Evolutionary conservation across 768 basidiomycete species (phyloP).

Genomic region (Amanita pallidorosea): DNA sequence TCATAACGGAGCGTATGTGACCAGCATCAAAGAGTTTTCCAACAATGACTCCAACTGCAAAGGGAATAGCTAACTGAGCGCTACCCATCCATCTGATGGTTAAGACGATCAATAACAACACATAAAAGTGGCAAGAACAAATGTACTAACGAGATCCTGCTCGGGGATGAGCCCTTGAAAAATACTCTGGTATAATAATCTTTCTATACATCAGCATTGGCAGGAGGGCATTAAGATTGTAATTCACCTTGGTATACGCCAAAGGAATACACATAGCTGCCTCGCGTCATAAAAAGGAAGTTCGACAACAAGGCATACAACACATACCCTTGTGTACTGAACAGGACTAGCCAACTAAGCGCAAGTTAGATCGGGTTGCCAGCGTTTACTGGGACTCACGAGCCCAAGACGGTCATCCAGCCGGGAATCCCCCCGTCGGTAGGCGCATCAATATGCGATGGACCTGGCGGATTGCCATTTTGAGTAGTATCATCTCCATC

Average conservation of each 20-base stretch:
- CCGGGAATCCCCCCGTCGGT: slow-evolving; percentile 29
- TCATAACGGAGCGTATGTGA: slow-evolving; percentile 28
- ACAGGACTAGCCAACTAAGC: slow-evolving; percentile 30
- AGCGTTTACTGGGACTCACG: slow-evolving; percentile 21
- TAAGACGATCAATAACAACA: not conserved
- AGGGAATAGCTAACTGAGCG: slow-evolving; percentile 34
- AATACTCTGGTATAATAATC: slow-evolving; percentile 34
- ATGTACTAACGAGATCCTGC: slow-evolving; percentile 28
- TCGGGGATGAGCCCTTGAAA: slow-evolving; percentile 26
- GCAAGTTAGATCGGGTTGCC: not conserved
- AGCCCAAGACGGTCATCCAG: slow-evolving; percentile 33
- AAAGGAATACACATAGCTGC: slow-evolving; percentile 10
- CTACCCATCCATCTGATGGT: slow-evolving; percentile 37
- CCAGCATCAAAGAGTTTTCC: slow-evolving; percentile 36
- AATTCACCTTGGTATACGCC: slow-evolving; percentile 24
- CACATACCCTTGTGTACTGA: slow-evolving; percentile 34
- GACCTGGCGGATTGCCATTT: not conserved
- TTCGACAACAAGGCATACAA: not conserved
- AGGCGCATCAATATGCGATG: not conserved
- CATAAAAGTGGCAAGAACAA: not conserved
- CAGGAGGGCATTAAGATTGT: not conserved
- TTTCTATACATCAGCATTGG: slow-evolving; percentile 36
- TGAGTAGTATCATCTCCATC: not conserved
- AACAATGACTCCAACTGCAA: slow-evolving; percentile 26
- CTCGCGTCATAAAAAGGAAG: not conserved